Evolutionary conservation across 192 early-diverging fungal species (phyloP), one percentile per base, ranked within the genome.

Genomic region (Mortierella antarctica): DNA sequence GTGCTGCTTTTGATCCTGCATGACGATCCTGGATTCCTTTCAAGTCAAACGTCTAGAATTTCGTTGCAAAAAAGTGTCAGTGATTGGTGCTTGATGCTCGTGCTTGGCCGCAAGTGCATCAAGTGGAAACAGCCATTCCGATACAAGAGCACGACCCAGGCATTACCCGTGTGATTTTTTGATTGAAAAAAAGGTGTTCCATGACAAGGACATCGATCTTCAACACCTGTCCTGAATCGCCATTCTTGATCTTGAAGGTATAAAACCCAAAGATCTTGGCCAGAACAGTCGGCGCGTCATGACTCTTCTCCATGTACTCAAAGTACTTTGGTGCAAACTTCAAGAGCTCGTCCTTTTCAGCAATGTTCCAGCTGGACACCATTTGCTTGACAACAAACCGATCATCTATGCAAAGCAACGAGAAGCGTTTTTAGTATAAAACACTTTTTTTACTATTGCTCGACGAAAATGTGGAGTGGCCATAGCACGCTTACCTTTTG

Each of bases 311-410:
- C 88, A 96, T 88, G 64, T 92, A 94, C 40, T 89, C 89, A 86
- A 98, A 98, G 67, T 98, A 98, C 52, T 91, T 90, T 49, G 96
- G 95, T 1, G 96, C 94, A 87, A 98, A 95, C 65, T 92, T 89
- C 21, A 94, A 75, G 46, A 98, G 87, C 7, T 92, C 93, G 52
- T 95, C 95, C 65, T 93, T 86, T 71, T 98, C 96, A 7, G 93
- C 86, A 68, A 89, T 86, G 18, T 89, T 90, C 89, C 90, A 93
- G 14, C 85, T 88, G 11, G 87, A 85, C 15, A 91, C 87, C 79
- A 98, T 88, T 75, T 97, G 88, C 82, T 98, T 98, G 60, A 97
- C 82, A 31, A 98, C 88, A 52, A 96, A 89, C 44, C 96, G 89
- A 66, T 96, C 89, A 78, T 98, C 96, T 94, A 65, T 14, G 9